phyloP scores from a whole-genome alignment of 164 flowering plant species.

The Malania oleifera region DNA sequence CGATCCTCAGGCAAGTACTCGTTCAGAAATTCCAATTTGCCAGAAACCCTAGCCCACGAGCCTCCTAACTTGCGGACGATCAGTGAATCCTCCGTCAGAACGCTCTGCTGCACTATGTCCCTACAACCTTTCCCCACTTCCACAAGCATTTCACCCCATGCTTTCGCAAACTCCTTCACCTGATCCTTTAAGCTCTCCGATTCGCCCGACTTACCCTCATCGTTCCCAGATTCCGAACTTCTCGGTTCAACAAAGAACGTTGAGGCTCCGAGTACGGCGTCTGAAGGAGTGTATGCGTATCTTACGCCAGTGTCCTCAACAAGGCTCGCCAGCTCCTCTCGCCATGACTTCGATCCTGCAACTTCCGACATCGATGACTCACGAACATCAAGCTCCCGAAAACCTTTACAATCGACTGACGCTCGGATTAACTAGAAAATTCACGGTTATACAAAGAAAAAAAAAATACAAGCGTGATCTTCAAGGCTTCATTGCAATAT shows the following conservation, averaged over 20 bases:
- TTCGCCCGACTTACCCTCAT: not conserved
- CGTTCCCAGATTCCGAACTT: not conserved
- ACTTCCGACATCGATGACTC: not conserved
- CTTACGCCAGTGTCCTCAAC: not conserved
- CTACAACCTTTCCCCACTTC: slow-evolving; percentile 5
- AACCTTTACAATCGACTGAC: too few relatives aligned
- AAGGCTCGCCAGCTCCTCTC: not conserved
- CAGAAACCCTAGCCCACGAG: not conserved
- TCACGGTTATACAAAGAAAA: too few relatives aligned
- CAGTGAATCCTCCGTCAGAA: not conserved
- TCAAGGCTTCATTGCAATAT: too few relatives aligned
- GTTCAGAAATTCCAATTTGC: not conserved
- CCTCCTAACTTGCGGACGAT: not conserved
- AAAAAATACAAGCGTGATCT: too few relatives aligned
- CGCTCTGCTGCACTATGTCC: slow-evolving; percentile 6
- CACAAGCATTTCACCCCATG: slow-evolving; percentile 4
- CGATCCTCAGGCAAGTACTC: slow-evolving; percentile 9
- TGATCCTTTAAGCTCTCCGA: slow-evolving; percentile 4
- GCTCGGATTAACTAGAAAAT: too few relatives aligned
- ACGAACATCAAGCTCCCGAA: too few relatives aligned
- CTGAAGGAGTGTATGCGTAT: not conserved
- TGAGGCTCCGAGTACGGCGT: not conserved
- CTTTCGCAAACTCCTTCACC: slow-evolving; percentile 1
- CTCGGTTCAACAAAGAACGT: not conserved
- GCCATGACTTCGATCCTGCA: not conserved